phyloP scores from a whole-genome alignment of 257 asterid species.

The Jacaranda mimosifolia region DNA sequence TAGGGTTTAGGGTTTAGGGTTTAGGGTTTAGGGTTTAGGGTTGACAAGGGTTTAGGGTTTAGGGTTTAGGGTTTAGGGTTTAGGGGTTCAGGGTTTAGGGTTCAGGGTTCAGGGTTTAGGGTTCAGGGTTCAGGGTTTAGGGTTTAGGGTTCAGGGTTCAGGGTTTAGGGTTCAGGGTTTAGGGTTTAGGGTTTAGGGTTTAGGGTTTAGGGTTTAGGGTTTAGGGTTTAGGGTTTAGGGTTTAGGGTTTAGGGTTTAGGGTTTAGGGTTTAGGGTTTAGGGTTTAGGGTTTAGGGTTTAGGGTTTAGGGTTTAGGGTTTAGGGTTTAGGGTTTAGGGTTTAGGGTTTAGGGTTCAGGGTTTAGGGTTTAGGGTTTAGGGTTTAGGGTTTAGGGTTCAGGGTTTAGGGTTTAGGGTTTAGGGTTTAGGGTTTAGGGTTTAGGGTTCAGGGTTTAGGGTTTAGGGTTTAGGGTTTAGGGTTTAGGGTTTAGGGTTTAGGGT shows the following conservation, averaged over 20 bases:
- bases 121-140: slow-evolving; percentile 9
- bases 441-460: slow-evolving; percentile 37
- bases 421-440: slow-evolving; percentile 41
- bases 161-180: slow-evolving; percentile 38
- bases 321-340: slow-evolving; percentile 27
- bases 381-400: slow-evolving; percentile 29
- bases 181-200: slow-evolving; percentile 36
- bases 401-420: slow-evolving; percentile 35
- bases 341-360: slow-evolving; percentile 29
- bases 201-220: slow-evolving; percentile 33
- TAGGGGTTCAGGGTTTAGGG: slow-evolving; percentile 33
- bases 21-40: slow-evolving; percentile 33
- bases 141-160: slow-evolving; percentile 35
- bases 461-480: slow-evolving; percentile 35
- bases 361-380: slow-evolving; percentile 29
- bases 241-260: slow-evolving; percentile 29
- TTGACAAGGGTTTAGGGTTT: slow-evolving; percentile 34
- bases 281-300: slow-evolving; percentile 31
- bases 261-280: slow-evolving; percentile 27
- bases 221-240: slow-evolving; percentile 34
- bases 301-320: slow-evolving; percentile 31
- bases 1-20: slow-evolving; percentile 28
- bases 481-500: slow-evolving; percentile 41
- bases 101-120: slow-evolving; percentile 10
- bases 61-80: slow-evolving; percentile 31